A percentile compares a stretch with the other conserved stretches of the same genome.
Conservation (phyloP, 169 alveolate genomes). For the Plasmodium vinckei region DNA sequence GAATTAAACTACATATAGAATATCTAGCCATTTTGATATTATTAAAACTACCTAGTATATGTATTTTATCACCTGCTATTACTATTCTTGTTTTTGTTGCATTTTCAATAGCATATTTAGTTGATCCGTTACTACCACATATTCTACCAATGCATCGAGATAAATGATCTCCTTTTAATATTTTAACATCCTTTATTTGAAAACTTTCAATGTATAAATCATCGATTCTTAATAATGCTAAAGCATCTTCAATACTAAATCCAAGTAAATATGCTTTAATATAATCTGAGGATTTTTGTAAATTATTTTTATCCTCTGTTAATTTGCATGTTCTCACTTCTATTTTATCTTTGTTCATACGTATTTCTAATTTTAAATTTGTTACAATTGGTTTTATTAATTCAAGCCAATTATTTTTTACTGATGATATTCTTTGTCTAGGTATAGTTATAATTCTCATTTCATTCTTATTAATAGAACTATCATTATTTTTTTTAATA, state of each 20-base stretch:
- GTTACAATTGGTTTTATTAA: conserved; percentile 70
- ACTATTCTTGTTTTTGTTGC: conserved; percentile 99
- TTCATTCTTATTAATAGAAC: conserved; percentile 33
- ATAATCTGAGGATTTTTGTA: conserved; percentile 96
- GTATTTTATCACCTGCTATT: conserved; percentile 87
- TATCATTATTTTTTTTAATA: conserved; percentile 11
- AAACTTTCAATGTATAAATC: conserved; percentile 98
- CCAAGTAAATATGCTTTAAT: conserved; percentile 98
- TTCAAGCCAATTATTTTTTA: conserved; percentile 73
- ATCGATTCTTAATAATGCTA: conserved; percentile 98
- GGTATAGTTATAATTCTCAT: conserved; percentile 83
- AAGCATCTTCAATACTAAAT: conserved; percentile 98
- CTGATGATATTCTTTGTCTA: conserved; percentile 78
- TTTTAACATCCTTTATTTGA: conserved; percentile 98
- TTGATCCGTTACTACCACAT: conserved; percentile 99
- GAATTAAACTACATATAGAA: conserved; percentile 97
- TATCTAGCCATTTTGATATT: conserved; percentile 98
- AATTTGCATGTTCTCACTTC: conserved; percentile 64
- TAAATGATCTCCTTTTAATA: conserved; percentile 97
- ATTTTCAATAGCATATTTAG: conserved; percentile 99
- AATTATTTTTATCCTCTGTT: conserved; percentile 77
- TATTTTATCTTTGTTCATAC: conserved; percentile 72
- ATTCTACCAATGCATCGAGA: conserved; percentile 99
- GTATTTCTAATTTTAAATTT: conserved; percentile 76
- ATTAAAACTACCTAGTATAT: conserved; percentile 91